Evolutionary conservation across 2,329 filamentous ascomycete species (phyloP).

Genomic region (Ceratocystis diversiconidia): DNA sequence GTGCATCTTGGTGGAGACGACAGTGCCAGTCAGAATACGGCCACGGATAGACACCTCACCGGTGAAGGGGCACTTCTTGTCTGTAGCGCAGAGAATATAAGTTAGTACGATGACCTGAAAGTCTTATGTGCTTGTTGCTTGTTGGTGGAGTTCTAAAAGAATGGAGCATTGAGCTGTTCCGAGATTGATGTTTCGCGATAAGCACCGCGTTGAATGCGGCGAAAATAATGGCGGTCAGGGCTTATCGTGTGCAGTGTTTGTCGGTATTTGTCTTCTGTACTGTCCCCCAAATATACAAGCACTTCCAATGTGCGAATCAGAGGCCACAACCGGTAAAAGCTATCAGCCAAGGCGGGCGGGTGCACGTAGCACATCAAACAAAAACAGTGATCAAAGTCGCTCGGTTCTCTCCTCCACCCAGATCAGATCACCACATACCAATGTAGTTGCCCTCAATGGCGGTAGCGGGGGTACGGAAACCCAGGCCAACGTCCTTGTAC

Average conservation of each 20-base stretch:
- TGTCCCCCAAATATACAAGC: not conserved
- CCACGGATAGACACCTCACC: conserved; percentile 98
- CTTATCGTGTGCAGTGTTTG: not conserved
- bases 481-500: conserved; percentile 99
- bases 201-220: not conserved
- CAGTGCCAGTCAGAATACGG: conserved; percentile 98
- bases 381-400: not conserved
- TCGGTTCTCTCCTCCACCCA: not conserved
- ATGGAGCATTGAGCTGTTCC: not conserved
- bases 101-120: conserved; percentile 2
- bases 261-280: not conserved
- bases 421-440: conserved; percentile 49
- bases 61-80: conserved; percentile 99
- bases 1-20: conserved; percentile 99
- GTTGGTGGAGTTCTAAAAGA: not conserved
- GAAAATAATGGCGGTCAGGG: not conserved
- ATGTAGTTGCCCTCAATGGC: conserved; percentile 99
- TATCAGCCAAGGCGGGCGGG: too few species aligned
- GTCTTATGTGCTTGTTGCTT: not conserved
- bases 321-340: not conserved
- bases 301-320: too few species aligned
- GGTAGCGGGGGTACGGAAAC: conserved; percentile 95
- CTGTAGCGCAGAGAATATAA: conserved; percentile 33
- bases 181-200: not conserved
- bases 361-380: not conserved